Percentiles rank a stretch among this genome's conserved stretches.
These are phyloP conservation scores for Dimocarpus longan DNA, from an alignment of 345 rosid species.

Conservation along the genomic window DNA sequence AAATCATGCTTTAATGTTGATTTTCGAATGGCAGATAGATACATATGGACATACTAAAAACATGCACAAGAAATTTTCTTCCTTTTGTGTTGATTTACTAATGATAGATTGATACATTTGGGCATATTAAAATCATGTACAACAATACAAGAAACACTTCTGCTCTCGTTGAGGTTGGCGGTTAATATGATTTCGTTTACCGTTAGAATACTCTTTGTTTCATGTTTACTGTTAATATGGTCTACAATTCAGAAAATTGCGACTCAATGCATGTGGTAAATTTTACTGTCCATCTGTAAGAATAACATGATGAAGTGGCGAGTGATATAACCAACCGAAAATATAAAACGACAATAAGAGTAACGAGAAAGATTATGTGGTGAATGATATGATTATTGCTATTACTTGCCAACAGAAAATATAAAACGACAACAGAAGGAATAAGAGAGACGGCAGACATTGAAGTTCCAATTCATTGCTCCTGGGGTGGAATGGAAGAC, in stretches of 20 bases:
- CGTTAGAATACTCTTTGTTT: not conserved
- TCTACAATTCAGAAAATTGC: no score
- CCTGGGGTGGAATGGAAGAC: not conserved
- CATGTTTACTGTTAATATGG: not conserved
- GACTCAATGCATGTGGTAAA: no score
- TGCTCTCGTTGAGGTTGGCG: not conserved
- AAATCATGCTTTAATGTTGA: not conserved
- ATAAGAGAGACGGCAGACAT: not conserved
- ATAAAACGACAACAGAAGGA: no score
- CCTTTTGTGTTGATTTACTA: not conserved
- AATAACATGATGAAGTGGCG: not conserved
- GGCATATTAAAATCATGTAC: not conserved
- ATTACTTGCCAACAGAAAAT: no score
- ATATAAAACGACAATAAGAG: no score
- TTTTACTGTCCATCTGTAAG: not conserved
- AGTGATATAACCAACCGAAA: not conserved
- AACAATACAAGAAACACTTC: no score
- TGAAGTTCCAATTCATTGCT: not conserved
- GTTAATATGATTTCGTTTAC: no score
- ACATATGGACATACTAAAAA: not conserved
- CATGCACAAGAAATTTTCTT: not conserved
- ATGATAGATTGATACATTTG: not conserved
- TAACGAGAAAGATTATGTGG: not conserved
- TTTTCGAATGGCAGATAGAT: not conserved
- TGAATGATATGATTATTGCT: no score